These are phyloP conservation scores for Claviceps humidiphila DNA, from an alignment of 2,329 filamentous ascomycete genomes.

Conservation along the genomic window DNA sequence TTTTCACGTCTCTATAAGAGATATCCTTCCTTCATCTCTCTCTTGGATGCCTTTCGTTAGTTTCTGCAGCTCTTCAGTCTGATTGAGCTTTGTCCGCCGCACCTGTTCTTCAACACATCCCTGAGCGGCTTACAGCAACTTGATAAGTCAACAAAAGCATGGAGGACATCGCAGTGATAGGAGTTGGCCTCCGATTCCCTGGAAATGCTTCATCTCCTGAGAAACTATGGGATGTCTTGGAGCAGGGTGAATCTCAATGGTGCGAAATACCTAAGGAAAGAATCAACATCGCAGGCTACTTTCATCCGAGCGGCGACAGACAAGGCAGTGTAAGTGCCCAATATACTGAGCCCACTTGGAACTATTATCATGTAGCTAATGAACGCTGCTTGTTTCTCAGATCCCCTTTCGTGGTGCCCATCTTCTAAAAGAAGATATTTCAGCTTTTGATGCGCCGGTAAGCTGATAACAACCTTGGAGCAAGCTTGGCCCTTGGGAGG, in stretches of 20 bases:
- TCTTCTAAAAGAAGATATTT: constrained; percentile 33
- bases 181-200: constrained; percentile 38
- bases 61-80: background rate
- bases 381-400: constrained; percentile 12
- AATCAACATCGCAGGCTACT: constrained; percentile 39
- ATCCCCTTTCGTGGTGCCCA: constrained; percentile 36
- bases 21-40: background rate
- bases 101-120: background rate
- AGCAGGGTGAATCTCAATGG: constrained; percentile 31
- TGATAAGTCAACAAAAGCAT: background rate
- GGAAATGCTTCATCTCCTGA: constrained; percentile 31
- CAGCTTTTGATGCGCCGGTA: constrained; percentile 36
- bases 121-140: background rate
- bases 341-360: background rate
- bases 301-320: constrained; percentile 36
- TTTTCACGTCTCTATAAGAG: background rate
- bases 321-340: constrained; percentile 30
- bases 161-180: constrained; percentile 38
- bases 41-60: background rate
- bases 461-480: constrained; percentile 7
- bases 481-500: background rate
- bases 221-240: constrained; percentile 35
- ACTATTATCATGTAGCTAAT: constrained; percentile 3
- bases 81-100: background rate
- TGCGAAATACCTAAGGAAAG: constrained; percentile 33